Percentiles rank a stretch among this genome's conserved stretches.
These are phyloP conservation scores for Trichoderma arundinaceum DNA, from an alignment of 2,329 filamentous ascomycete species.

Conservation along the genomic window DNA sequence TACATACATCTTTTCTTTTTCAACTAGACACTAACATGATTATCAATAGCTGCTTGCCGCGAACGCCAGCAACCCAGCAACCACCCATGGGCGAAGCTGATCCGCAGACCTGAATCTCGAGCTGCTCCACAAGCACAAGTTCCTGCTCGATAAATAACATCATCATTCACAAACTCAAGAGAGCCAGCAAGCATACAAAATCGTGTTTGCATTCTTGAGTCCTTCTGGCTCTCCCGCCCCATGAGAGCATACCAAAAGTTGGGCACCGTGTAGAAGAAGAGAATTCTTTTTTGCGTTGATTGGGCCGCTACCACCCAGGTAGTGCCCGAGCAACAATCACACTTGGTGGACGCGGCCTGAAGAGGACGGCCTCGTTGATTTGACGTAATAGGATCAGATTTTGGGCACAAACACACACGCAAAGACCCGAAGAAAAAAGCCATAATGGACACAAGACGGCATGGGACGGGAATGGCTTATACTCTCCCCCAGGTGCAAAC, in stretches of 20 bases:
- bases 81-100: constrained; percentile 48
- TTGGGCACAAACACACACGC: constrained; percentile 6
- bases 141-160: constrained; percentile 37
- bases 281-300: not conserved
- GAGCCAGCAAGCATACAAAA: not conserved
- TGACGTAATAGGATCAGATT: not conserved
- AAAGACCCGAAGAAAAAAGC: constrained; percentile 6
- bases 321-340: constrained; percentile 4
- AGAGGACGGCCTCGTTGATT: not conserved
- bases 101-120: constrained; percentile 44
- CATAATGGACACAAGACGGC: constrained; percentile 26
- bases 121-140: constrained; percentile 39
- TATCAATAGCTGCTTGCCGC: constrained; percentile 47
- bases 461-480: constrained; percentile 26
- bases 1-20: not conserved
- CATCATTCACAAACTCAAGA: not conserved
- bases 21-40: constrained; percentile 17
- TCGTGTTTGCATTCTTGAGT: not conserved
- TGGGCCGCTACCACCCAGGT: constrained; percentile 6
- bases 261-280: not conserved
- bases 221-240: not conserved
- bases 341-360: constrained; percentile 12
- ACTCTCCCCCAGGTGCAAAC: constrained; percentile 29
- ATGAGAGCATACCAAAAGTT: not conserved
- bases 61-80: constrained; percentile 49